These are phyloP conservation scores for Eucalyptus curtisii DNA, from an alignment of 345 rosid genomes.

Conservation along the genomic window DNA sequence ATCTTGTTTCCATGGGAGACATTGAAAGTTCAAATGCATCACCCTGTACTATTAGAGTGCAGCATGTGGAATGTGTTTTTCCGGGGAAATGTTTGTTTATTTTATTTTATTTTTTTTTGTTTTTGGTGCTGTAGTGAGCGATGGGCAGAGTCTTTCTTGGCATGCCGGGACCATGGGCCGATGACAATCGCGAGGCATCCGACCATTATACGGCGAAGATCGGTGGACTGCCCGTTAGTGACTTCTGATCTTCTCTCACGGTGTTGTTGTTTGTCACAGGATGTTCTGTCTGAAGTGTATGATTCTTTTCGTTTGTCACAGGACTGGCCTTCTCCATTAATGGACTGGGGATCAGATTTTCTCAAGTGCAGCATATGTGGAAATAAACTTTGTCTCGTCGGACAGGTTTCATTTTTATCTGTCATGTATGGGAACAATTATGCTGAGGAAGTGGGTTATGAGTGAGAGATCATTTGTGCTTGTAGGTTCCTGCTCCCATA, in stretches of 20 bases:
- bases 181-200: slow-evolving; percentile 46
- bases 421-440: background rate
- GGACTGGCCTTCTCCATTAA: slow-evolving; percentile 73
- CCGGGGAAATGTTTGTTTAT: background rate
- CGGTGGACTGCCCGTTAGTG: slow-evolving; percentile 72
- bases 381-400: slow-evolving; percentile 51
- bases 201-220: slow-evolving; percentile 75
- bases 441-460: background rate
- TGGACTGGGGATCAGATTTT: slow-evolving; percentile 13
- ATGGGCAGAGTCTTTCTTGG: slow-evolving; percentile 46
- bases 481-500: slow-evolving; percentile 66
- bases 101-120: background rate
- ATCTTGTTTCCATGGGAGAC: background rate
- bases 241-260: background rate
- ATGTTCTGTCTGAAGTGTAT: background rate
- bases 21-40: background rate
- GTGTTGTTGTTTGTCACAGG: background rate
- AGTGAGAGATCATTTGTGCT: background rate
- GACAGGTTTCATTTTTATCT: slow-evolving; percentile 39
- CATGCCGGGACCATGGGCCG: slow-evolving; percentile 85
- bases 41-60: background rate
- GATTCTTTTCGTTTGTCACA: background rate
- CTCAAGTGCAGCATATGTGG: slow-evolving; percentile 50
- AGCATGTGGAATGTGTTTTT: background rate
- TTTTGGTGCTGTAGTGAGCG: background rate